A percentile compares a stretch with the other conserved stretches of the same genome.
phyloP scores from a whole-genome alignment of 2,329 filamentous ascomycete genomes.

The Alternaria sp. region DNA sequence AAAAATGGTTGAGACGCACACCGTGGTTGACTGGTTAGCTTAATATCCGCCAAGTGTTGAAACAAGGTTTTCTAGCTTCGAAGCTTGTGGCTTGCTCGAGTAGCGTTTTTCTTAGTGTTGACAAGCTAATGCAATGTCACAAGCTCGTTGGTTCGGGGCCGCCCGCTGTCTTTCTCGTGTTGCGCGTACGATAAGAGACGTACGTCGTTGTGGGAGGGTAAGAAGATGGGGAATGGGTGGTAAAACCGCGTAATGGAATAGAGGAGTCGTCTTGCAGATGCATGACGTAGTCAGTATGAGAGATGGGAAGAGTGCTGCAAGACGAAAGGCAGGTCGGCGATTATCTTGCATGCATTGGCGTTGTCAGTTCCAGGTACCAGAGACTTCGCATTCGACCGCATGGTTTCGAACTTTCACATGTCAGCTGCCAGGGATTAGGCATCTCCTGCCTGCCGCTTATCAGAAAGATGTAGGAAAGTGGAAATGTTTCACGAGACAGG shows the following conservation, averaged over 20 bases:
- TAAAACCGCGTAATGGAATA: not conserved
- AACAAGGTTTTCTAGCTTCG: not conserved
- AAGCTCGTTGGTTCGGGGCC: slow-evolving; percentile 3
- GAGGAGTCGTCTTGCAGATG: not conserved
- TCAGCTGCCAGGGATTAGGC: not conserved
- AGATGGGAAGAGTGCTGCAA: not conserved
- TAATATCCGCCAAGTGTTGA: not conserved
- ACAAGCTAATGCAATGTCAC: not conserved
- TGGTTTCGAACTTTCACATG: not conserved
- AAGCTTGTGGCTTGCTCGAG: slow-evolving; percentile 1
- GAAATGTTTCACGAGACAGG: not conserved
- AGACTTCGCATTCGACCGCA: not conserved
- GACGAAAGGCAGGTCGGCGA: not conserved
- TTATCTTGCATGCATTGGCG: slow-evolving; percentile 2
- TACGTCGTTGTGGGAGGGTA: not conserved
- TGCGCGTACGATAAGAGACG: slow-evolving; percentile 1
- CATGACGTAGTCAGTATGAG: not conserved
- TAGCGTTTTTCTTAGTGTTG: not conserved
- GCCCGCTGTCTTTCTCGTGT: slow-evolving; percentile 8
- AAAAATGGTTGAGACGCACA: slow-evolving; percentile 6
- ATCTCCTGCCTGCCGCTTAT: not conserved
- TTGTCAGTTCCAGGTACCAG: not conserved
- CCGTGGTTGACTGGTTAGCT: not conserved
- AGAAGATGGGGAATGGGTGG: not conserved
- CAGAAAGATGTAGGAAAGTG: not conserved